phyloP scores from a whole-genome alignment of 2,329 filamentous ascomycete genomes.

The Ceratocystis papillata region DNA sequence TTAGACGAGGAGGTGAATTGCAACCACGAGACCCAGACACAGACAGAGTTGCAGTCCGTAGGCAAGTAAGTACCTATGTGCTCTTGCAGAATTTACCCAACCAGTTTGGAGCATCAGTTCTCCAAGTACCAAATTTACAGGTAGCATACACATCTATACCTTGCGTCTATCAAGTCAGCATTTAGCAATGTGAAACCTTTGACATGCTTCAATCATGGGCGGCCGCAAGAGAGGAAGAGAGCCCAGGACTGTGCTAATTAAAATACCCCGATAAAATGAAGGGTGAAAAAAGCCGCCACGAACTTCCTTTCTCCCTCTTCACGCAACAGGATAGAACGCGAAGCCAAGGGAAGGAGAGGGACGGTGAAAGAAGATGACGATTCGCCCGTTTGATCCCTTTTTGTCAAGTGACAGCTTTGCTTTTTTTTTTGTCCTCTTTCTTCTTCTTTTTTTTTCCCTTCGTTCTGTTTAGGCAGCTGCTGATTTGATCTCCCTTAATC shows the following conservation, averaged over 20 bases:
- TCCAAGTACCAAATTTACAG: not conserved
- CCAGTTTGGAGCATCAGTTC: not conserved
- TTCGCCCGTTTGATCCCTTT: not conserved
- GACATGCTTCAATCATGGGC: constrained; percentile 9
- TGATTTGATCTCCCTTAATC: constrained; percentile 7
- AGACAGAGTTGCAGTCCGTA: too few species aligned
- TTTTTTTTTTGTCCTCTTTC: not conserved
- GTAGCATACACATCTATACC: not conserved
- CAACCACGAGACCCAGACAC: not conserved
- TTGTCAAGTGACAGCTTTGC: too few species aligned
- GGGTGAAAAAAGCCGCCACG: not conserved
- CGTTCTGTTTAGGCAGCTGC: not conserved
- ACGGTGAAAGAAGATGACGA: not conserved
- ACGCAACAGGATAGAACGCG: not conserved
- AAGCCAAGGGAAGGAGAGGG: not conserved
- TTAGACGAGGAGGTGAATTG: not conserved
- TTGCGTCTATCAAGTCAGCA: constrained; percentile 6
- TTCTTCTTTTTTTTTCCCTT: not conserved
- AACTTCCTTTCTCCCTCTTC: constrained; percentile 2
- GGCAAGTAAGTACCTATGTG: not conserved
- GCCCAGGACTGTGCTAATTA: not conserved
- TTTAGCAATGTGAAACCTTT: constrained; percentile 12
- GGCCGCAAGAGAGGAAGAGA: not conserved
- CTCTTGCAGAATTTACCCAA: not conserved
- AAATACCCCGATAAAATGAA: constrained; percentile 11